Percentiles rank a stretch among this genome's conserved stretches.
These are phyloP conservation scores for Geotrichum ghanense DNA, from an alignment of 805 yeast species.

Conservation along the genomic window DNA sequence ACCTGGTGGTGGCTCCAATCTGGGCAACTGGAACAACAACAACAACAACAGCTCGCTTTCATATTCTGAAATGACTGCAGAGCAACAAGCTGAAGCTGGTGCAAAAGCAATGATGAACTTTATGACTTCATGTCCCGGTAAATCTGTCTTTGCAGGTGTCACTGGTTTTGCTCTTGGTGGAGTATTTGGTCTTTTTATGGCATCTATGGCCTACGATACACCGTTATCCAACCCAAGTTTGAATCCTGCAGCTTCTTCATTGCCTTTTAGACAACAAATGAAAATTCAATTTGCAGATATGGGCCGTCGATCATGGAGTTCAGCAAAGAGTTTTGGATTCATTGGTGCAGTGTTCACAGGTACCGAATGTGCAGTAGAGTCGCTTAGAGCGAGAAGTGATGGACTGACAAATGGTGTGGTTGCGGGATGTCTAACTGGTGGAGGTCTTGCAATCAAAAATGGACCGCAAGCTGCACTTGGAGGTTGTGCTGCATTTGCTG, in stretches of 20 bases:
- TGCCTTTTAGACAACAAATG: conserved; percentile 90
- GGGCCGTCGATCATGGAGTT: conserved; percentile 77
- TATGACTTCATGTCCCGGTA: conserved; percentile 92
- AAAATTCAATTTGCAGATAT: conserved; percentile 82
- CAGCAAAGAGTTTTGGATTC: conserved; percentile 90
- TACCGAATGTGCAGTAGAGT: conserved; percentile 82
- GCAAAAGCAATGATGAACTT: conserved; percentile 72
- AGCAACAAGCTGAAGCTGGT: conserved; percentile 87
- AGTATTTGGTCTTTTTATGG: conserved; percentile 88
- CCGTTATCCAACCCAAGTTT: conserved; percentile 43
- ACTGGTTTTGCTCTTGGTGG: conserved; percentile 94
- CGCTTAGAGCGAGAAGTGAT: conserved; percentile 81
- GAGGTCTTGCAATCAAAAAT: conserved; percentile 80
- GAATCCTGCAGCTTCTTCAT: conserved; percentile 53
- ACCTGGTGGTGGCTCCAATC: not conserved
- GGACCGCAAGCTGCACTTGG: conserved; percentile 88
- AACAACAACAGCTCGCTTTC: conserved; percentile 18
- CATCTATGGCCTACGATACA: conserved; percentile 66
- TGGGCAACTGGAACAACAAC: not conserved
- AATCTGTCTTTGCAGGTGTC: conserved; percentile 82
- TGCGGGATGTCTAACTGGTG: conserved; percentile 97
- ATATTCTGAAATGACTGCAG: conserved; percentile 66
- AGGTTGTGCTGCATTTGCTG: conserved; percentile 98
- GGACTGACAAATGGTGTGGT: conserved; percentile 70
- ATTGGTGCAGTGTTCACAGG: conserved; percentile 88